These are phyloP conservation scores for Aeminium ludgeri DNA, from an alignment of 495 filamentous ascomycete species.

Conservation along the genomic window DNA sequence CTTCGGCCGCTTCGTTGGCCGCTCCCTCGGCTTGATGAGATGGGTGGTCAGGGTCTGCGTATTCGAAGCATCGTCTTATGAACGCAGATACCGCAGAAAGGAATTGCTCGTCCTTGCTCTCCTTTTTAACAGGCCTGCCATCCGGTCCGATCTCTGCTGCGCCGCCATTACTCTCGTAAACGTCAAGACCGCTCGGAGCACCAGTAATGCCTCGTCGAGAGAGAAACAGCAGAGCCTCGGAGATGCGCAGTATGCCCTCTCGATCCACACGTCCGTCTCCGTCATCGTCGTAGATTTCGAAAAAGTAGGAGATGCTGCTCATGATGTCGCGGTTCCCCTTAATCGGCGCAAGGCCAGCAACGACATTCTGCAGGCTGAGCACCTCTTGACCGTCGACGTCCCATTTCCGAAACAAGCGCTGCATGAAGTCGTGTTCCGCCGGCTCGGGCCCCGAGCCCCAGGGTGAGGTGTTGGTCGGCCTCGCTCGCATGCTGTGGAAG, in stretches of 20 bases:
- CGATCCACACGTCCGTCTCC: slow-evolving; percentile 86
- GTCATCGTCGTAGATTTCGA: slow-evolving; percentile 88
- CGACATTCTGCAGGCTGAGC: slow-evolving; percentile 75
- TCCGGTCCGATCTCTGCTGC: background rate
- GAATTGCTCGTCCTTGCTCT: slow-evolving; percentile 58
- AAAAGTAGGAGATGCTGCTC: slow-evolving; percentile 94
- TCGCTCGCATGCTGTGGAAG: slow-evolving; percentile 31
- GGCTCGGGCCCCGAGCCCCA: slow-evolving; percentile 68
- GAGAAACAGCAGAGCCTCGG: slow-evolving; percentile 83
- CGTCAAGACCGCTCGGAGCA: background rate
- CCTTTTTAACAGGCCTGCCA: slow-evolving; percentile 24
- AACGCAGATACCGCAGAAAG: slow-evolving; percentile 85
- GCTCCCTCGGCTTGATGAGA: slow-evolving; percentile 30
- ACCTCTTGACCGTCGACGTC: slow-evolving; percentile 57
- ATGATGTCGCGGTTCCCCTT: slow-evolving; percentile 91
- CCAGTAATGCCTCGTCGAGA: slow-evolving; percentile 56
- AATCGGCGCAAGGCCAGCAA: slow-evolving; percentile 72
- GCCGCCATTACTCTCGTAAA: background rate
- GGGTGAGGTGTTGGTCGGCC: slow-evolving; percentile 31
- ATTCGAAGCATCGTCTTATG: slow-evolving; percentile 92
- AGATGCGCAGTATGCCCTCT: slow-evolving; percentile 88
- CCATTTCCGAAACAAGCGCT: slow-evolving; percentile 76
- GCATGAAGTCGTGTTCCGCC: slow-evolving; percentile 90
- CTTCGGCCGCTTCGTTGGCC: slow-evolving; percentile 16
- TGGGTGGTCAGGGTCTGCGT: slow-evolving; percentile 81